Evolutionary conservation across 2,329 filamentous ascomycete species (phyloP), one percentile per base, ranked within the genome.

Genomic region (Boeremia exigua): DNA sequence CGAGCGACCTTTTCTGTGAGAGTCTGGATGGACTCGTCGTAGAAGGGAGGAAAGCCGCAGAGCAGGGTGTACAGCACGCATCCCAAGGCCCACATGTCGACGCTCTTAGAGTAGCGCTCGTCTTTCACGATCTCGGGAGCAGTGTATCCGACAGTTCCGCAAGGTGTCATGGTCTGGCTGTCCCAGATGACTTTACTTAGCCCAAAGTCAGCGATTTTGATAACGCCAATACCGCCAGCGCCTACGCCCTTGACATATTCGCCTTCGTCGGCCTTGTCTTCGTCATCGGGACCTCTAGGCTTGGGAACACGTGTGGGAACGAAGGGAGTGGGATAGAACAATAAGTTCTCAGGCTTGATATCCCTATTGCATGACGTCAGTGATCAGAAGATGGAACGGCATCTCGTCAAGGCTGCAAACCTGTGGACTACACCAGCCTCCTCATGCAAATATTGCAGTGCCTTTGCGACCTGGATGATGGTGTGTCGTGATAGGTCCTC

Each of bases 121-220:
- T 99, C 95, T 79, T 98, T 98, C 74, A 99, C 95, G 60, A 99
- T 99, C 74, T 99, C 95, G 7, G 95, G 95, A 3, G 95, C 95
- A 4, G 95, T 98, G 78, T 99, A 99, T 38, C 95, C 95, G 54
- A 98, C 95, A 0, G 95, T 99, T 54, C 95, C 95, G 75, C 95
- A 99, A n/a, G 95, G 95, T 3, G 95, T 99, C 91, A 97, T 98
- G 9, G 95, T 99, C 73, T 96, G 91, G 66, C 87, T 95, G 69
- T 98, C 95, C 95, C 95, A 99, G 14, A 99, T 92, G 63, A 99
- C 90, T 79, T 99, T 99, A 61, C 94, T 97, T 9, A 99, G 82
- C 51, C 95, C 95, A 73, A 99, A 99, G 72, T 99, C 95, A 72
- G 95, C 95, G 75, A 99, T 94, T 82, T 99, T 98, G 80, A 99